Percentiles rank a stretch among this genome's conserved stretches.
Conservation (phyloP, 2,329 filamentous ascomycete genomes). For the Diplodia scrobiculata region DNA sequence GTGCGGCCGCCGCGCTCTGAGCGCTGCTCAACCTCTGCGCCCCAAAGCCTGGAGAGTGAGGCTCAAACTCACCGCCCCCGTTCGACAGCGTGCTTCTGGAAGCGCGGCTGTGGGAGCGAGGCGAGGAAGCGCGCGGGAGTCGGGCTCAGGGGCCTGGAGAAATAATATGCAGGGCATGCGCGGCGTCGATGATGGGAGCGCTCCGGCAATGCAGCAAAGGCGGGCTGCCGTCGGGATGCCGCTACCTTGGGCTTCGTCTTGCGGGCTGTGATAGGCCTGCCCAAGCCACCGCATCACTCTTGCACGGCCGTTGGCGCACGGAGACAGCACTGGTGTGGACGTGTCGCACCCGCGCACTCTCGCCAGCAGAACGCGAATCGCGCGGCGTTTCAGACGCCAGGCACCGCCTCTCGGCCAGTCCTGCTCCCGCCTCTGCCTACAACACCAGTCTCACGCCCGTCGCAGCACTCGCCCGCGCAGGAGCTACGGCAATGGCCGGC, state of each 20-base stretch:
- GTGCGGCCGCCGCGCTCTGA: not conserved
- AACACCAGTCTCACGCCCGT: not conserved
- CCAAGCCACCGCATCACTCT: slow-evolving; percentile 3
- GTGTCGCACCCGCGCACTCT: slow-evolving; percentile 10
- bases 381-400: slow-evolving; percentile 17
- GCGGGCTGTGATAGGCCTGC: not conserved
- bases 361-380: not conserved
- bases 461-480: not conserved
- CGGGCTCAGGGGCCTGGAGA: not conserved
- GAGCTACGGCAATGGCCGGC: not conserved
- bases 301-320: slow-evolving; percentile 5
- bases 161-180: not conserved
- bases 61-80: slow-evolving; percentile 19
- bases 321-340: slow-evolving; percentile 12
- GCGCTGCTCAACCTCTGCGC: not conserved
- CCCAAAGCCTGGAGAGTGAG: not conserved
- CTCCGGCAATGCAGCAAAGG: not conserved
- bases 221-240: slow-evolving; percentile 1
- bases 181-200: not conserved
- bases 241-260: not conserved
- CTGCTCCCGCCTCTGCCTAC: not conserved
- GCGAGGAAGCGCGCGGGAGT: not conserved
- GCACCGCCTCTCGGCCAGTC: not conserved
- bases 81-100: not conserved
- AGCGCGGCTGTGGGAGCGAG: not conserved